These are phyloP conservation scores for Calonectria montana DNA, from an alignment of 2,329 filamentous ascomycete genomes.

Conservation along the genomic window DNA sequence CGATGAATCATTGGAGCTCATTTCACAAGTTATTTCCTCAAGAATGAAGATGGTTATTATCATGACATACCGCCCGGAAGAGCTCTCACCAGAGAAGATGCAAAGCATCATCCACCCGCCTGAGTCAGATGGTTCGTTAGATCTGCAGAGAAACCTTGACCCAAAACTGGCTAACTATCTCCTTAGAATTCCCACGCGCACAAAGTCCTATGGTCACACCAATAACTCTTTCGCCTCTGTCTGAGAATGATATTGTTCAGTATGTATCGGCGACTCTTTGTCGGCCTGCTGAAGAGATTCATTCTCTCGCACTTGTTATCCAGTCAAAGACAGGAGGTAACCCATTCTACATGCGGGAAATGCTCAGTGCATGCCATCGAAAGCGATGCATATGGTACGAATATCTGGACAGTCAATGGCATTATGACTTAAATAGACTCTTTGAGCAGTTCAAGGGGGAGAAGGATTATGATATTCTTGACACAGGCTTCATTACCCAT, in stretches of 20 bases:
- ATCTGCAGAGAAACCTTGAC: neutral
- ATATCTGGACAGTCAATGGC: slow-evolving; percentile 84
- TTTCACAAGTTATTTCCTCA: slow-evolving; percentile 81
- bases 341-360: slow-evolving; percentile 91
- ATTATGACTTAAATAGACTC: slow-evolving; percentile 85
- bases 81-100: slow-evolving; percentile 67
- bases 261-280: slow-evolving; percentile 88
- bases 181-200: slow-evolving; percentile 55
- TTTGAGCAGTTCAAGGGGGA: slow-evolving; percentile 87
- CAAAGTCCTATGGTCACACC: slow-evolving; percentile 71
- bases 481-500: slow-evolving; percentile 84
- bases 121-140: slow-evolving; percentile 61
- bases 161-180: slow-evolving; percentile 32
- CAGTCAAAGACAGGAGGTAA: slow-evolving; percentile 92
- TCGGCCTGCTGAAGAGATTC: slow-evolving; percentile 75
- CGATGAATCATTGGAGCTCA: slow-evolving; percentile 85
- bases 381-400: slow-evolving; percentile 93
- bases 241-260: slow-evolving; percentile 81
- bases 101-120: slow-evolving; percentile 65
- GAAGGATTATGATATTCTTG: slow-evolving; percentile 81
- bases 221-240: slow-evolving; percentile 78
- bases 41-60: slow-evolving; percentile 86
- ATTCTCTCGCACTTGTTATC: slow-evolving; percentile 84
- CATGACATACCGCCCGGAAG: slow-evolving; percentile 78
- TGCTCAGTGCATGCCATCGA: slow-evolving; percentile 87